These are phyloP conservation scores for Isatis tinctoria DNA, from an alignment of 345 rosid genomes.

Conservation along the genomic window DNA sequence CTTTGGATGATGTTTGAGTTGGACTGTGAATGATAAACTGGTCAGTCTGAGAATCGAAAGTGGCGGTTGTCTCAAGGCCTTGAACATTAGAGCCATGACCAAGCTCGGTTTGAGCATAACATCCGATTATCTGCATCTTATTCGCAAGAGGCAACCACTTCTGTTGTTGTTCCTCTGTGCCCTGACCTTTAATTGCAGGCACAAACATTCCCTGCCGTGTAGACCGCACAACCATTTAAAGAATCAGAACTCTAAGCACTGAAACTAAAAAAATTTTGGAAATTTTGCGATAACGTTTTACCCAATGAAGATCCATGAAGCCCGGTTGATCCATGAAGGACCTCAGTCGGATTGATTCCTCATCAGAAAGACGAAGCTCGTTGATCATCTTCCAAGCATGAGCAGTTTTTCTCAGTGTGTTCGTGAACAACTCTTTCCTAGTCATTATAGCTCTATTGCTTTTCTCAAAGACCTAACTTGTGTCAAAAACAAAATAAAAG, in stretches of 20 bases:
- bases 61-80: constrained; percentile 96
- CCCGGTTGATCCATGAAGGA: constrained; percentile 75
- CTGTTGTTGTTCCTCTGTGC: constrained; percentile 81
- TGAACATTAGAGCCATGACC: constrained; percentile 98
- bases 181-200: constrained; percentile 92
- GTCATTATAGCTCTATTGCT: constrained; percentile 55
- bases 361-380: constrained; percentile 78
- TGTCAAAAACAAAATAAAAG: background rate
- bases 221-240: background rate
- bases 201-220: constrained; percentile 73
- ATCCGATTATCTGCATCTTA: constrained; percentile 89
- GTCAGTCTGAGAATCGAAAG: constrained; percentile 75
- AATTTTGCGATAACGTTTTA: constrained; percentile 21
- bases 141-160: constrained; percentile 86
- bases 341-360: constrained; percentile 54
- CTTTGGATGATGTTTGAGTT: constrained; percentile 84
- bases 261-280: background rate
- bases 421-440: constrained; percentile 82
- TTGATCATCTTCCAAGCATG: constrained; percentile 72
- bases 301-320: constrained; percentile 90
- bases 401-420: constrained; percentile 62
- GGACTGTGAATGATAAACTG: constrained; percentile 87
- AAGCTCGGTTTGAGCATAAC: constrained; percentile 98
- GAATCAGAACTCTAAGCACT: constrained; percentile 44
- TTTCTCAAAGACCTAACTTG: constrained; percentile 58